These are phyloP conservation scores for Immersiella caudata DNA, from an alignment of 495 filamentous ascomycete genomes.

Conservation along the genomic window DNA sequence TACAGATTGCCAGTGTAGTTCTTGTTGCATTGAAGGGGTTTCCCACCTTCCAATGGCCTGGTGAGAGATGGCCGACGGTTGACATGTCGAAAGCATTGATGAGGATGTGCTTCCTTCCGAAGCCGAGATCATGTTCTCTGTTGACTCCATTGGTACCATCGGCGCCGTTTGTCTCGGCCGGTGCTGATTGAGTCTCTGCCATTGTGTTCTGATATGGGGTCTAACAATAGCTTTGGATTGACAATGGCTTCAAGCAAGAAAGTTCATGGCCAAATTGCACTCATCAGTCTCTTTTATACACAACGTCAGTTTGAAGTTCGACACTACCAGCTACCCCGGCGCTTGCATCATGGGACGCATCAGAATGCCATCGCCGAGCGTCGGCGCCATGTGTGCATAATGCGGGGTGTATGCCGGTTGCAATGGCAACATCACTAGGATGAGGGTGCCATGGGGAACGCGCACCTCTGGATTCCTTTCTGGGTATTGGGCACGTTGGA, in stretches of 20 bases:
- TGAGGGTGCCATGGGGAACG: constrained; percentile 16
- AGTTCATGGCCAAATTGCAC: not conserved
- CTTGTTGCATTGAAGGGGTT: not conserved
- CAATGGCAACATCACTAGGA: constrained; percentile 20
- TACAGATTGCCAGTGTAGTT: constrained; percentile 29
- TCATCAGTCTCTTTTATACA: not conserved
- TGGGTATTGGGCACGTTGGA: not conserved
- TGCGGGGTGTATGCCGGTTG: constrained; percentile 6
- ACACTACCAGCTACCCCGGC: not conserved
- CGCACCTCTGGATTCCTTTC: not conserved
- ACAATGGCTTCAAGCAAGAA: too few relatives aligned
- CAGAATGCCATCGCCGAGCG: constrained; percentile 3
- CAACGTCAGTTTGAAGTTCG: not conserved
- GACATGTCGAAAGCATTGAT: constrained; percentile 54
- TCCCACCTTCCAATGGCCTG: constrained; percentile 53
- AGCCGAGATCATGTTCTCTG: constrained; percentile 15
- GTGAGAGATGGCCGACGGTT: constrained; percentile 46
- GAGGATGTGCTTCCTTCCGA: constrained; percentile 44
- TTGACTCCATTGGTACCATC: constrained; percentile 2
- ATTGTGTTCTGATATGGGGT: not conserved
- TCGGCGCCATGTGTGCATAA: constrained; percentile 15
- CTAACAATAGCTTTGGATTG: too few relatives aligned
- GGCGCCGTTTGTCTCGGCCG: not conserved
- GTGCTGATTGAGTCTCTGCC: not conserved
- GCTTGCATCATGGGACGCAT: not conserved